Base-by-base conservation (phyloP, 192 early-diverging fungal species). In the Globomyces pollinis-pini region DNA sequence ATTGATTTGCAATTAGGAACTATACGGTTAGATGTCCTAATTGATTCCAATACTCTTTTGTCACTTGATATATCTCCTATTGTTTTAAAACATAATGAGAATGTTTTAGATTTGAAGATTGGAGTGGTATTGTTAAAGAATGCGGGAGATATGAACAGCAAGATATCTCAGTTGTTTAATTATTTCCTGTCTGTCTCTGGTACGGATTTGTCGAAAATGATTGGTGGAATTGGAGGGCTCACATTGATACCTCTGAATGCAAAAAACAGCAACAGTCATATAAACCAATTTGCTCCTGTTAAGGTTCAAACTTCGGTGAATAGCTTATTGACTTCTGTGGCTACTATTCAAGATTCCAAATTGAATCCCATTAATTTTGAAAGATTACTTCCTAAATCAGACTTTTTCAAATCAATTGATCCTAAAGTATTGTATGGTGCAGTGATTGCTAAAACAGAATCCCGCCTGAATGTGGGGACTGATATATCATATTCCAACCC, bases 401-500 rank as follows among this genome's bases (percentile, higher is more conserved):
- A 50, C n/a, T 18, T 65, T 33, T 5, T 51, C 2, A 24, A 51
- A 7, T 16, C 28, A 51, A 18, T 51, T 3, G 26, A 51, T 11
- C 50, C 31, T 0, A 12, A 28, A 3, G 1, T 51, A 2, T 3
- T 15, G 0, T 51, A 33, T 34, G 28, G 0, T 13, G 16, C 28
- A 16, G 30, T 21, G 8, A 11, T 12, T 12, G 32, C 32, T 16
- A 33, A 30, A 33, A 28, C 8, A 51, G 26, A 33, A 0, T n/a
- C 30, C 6, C 7, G 23, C 1, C 38, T 57, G 29, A 42, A n/a
- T 3, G 50, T 53, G 11, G 42, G 44, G 3, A 58, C 52, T 13
- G 43, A 50, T 26, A 49, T 62, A 0, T 60, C 33, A 8, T 62
- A 64, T 51, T 61, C 7, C 11, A 67, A 68, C 51, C 56, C 61